Evolutionary conservation across 257 asterid genomes (phyloP).

Genomic region (Solanum tarijense): DNA sequence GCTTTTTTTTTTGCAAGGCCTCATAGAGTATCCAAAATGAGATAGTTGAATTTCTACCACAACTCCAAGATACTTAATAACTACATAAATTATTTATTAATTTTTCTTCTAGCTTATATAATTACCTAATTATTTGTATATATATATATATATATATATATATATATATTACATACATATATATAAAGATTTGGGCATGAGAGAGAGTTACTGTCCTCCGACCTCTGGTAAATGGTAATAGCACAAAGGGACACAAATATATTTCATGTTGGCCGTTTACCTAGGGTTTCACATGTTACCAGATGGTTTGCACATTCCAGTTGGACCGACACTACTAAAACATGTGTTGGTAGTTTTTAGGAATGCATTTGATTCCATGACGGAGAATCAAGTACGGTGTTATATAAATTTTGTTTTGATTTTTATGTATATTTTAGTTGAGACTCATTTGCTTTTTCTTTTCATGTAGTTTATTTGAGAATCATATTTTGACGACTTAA

Average conservation of each 20-base stretch:
- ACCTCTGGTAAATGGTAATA: neutral
- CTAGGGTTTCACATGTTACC: neutral
- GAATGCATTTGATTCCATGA: neutral
- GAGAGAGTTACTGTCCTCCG: neutral
- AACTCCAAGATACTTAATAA: neutral
- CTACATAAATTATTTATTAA: neutral
- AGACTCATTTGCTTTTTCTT: neutral
- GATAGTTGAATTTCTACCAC: neutral
- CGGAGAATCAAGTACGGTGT: neutral
- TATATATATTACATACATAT: no score
- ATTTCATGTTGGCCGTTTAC: neutral
- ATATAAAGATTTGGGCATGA: neutral
- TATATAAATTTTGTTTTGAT: no score
- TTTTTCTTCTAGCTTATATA: no score
- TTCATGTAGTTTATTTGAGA: neutral
- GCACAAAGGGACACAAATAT: neutral
- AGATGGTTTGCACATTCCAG: neutral
- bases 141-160: no score
- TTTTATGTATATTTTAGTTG: neutral
- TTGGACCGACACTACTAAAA: neutral
- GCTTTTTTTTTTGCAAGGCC: no score
- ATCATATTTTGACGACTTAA: no score
- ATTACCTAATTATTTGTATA: no score
- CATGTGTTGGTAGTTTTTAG: neutral
- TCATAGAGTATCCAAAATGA: no score